Evolutionary conservation across 257 asterid genomes (phyloP), one percentile per base, ranked within the genome.

Genomic region (Knoxia roxburghii): DNA sequence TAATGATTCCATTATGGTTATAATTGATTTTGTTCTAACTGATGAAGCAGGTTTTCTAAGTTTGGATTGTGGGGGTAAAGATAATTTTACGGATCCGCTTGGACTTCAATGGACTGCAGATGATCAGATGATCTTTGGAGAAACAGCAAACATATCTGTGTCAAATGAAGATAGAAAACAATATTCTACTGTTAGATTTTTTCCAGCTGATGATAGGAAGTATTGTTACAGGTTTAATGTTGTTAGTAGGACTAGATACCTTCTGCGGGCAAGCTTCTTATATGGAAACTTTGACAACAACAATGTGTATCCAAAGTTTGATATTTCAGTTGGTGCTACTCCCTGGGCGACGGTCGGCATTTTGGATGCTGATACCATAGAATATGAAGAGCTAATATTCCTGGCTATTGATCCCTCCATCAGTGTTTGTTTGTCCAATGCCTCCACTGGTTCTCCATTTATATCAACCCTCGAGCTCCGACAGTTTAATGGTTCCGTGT

Each of bases 401-500:
- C 83, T 94, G 43, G 97, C 99, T 54, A 78, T 84, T 10, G 96
- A 81, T 59, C 84, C 96, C n/a, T 77, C 87, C 26, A 64, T 90
- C 71, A 87, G 96, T 62, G 71, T 94, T 72, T 94, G 99, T 64
- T 82, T 94, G 81, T 94, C 99, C 37, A 94, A 94, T 80, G 99
- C 99, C 54, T 86, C 97, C n/a, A 94, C 96, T 2, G 97, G 97
- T 61, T 86, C 64, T 81, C 97, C 96, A 32, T 94, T 94, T 74
- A 88, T 94, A 80, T 94, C 99, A 5, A 90, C 99, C 48, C 95
- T 94, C 61, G 99, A 94, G 88, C 96, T 94, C 54, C 87, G 99
- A 6, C 89, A 84, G 29, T 90, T 94, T 78, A 94, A 90, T 75
- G 96, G 96, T 48, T 90, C 99, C n/a, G 80, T 84, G 41, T 94